Percentiles rank a stretch among this genome's conserved stretches.
phyloP scores from a whole-genome alignment of 78 protist genomes.

The Emiliania huxleyi region DNA sequence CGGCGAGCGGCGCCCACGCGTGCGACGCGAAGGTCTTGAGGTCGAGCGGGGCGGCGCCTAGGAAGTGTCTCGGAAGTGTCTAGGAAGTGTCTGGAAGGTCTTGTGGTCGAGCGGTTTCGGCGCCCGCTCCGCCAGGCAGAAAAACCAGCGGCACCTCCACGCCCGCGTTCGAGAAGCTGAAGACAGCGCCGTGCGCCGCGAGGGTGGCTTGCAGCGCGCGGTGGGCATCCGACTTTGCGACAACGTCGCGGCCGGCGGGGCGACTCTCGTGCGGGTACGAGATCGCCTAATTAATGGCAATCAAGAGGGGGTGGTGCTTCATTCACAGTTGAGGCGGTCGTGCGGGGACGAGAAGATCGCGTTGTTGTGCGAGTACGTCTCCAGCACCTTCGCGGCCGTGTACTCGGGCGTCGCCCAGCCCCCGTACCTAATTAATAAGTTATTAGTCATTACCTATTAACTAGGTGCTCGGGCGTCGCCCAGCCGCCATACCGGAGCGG shows the following conservation, averaged over 20 bases:
- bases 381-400: not conserved
- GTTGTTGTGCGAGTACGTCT: slow-evolving; percentile 19
- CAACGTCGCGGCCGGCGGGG: not conserved
- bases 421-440: no score
- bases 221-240: not conserved
- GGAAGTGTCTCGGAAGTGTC: no score
- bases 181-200: not conserved
- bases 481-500: slow-evolving; percentile 26
- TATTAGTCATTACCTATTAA: no score
- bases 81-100: no score
- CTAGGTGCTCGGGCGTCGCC: not conserved
- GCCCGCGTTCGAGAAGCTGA: not conserved
- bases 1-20: slow-evolving; percentile 18
- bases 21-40: not conserved
- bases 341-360: not conserved
- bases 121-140: not conserved
- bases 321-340: not conserved
- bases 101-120: not conserved
- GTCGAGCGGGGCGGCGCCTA: not conserved
- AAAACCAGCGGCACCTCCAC: not conserved
- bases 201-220: not conserved
- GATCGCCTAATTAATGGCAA: no score
- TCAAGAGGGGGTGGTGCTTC: not conserved
- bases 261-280: not conserved
- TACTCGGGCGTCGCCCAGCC: not conserved